Base-by-base conservation (phyloP, 176 grass and related monocot species). In the Bothriochloa decipiens region DNA sequence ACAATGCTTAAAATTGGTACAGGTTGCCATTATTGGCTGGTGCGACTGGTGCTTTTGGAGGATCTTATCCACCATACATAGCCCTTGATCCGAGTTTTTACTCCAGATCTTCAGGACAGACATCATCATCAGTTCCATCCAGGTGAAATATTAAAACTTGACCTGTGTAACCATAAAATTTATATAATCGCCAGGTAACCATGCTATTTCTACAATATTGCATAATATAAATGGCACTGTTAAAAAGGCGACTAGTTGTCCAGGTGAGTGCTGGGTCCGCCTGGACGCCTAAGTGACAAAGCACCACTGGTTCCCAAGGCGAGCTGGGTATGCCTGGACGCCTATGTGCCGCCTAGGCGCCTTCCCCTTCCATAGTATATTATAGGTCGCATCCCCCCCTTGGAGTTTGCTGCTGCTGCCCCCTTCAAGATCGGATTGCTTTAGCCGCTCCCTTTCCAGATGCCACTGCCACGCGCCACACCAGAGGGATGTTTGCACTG, bases 21-120 rank as follows among this genome's bases (percentile, higher is more conserved):
- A 99, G 93, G 93, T 83, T 96, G 47, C 93, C 93, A 70, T 72
- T 95, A 58, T 87, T 99, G 84, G 91, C 97, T 62, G 93, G 91
- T 36, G 78, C 84, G 58, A 28, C 87, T 88, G 93, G 91, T 52
- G 80, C 89, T 72, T 86, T 97, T 82, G 91, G 92, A 63, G 86
- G 85, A 80, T 86, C 91, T 7, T 97, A 91, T 95, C 90, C 83
- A 73, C 93, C 93, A 57, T 99, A 99, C 58, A 92, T 99, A 82
- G 55, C 93, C 39, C 89, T 97, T 55, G 95, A 97, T 75, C 83
- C 87, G 16, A 85, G 90, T 36, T 94, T 92, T 84, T 99, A 96
- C 86, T 86, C 87, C 64, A 87, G 76, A 27, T 79, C 89, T 87
- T 84, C 93, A 79, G 90, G 88, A 52, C 90, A 95, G 73, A 86